Evolutionary conservation across 495 filamentous ascomycete genomes (phyloP), one percentile per base, ranked within the genome.

Genomic region (Wilcoxina mikolae): DNA sequence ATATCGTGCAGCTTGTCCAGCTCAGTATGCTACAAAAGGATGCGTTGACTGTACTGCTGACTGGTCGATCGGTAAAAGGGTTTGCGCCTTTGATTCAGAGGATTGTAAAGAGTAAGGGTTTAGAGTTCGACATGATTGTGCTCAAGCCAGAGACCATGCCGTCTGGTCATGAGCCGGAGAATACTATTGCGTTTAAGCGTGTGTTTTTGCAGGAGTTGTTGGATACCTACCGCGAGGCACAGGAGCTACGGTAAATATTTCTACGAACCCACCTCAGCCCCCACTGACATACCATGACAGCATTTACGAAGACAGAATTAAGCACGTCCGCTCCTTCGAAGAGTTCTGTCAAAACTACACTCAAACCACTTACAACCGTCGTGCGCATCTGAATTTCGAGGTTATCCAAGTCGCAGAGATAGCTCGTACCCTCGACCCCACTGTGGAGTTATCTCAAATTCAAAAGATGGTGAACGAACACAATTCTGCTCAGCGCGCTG

Each of bases 401-500:
- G 88, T 96, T 23, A 77, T 95, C 41, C 87, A 86, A 65, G 91
- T 99, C 22, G 73, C 80, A 1, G 91, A 95, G 65, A 73, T 76
- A 54, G 74, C 76, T 39, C 81, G 75, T 22, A 78, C 71, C 41
- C 81, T 99, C n/a, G 83, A 93, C 57, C 88, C 90, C 11, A 77
- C 86, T 47, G 73, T 76, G 26, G 91, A 99, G 70, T 74, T 86
- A 25, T 81, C 83, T 11, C 83, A 93, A 67, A 78, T 95, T 33
- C 88, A 95, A 69, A 79, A 80, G 44, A 80, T 95, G 73, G 82
- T 96, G 69, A 90, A 94, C 65, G 72, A 74, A 12, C 90, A 96
- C 70, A 96, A 95, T 62, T 56, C 65, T 1, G 60, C 71, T 17
- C 63, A 82, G 44, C 58, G 69, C 29, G 58, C 61, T 15, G 64